Evolutionary conservation across 192 early-diverging fungal genomes (phyloP), one percentile per base, ranked within the genome.

Genomic region (Backusella macrospora): DNA sequence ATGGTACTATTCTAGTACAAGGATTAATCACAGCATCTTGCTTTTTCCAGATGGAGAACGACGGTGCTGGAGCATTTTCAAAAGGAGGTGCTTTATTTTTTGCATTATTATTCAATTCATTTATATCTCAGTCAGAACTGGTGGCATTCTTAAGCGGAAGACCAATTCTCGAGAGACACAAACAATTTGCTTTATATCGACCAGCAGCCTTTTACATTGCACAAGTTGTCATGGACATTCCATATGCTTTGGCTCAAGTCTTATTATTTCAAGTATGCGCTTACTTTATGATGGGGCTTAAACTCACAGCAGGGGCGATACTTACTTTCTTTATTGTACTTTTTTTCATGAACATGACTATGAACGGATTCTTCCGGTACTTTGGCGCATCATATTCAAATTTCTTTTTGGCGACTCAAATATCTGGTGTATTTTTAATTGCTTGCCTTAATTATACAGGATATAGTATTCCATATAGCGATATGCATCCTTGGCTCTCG

Each of bases 81-180:
- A 88, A 93, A 49, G 92, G 94, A 49, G 91, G 92, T 75, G 87
- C 88, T 26, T 74, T 95, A 21, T 95, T 93, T 68, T 90, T 84
- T 77, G 80, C 85, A 55, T 75, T 84, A 73, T 43, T 84, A 47
- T 88, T 80, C 73, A 85, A 81, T 70, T 80, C 85, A 29, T 70
- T 86, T 66, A 81, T 90, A 13, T 88, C 90, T n/a, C 85, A 93
- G 72, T 84, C 90, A 29, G 89, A 92, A 68, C 81, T 94, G 45
- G 91, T 92, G 65, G 85, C 86, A 71, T 86, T 90, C 44, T 81
- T 95, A 67, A 81, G 82, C 15, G 91, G 91, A 40, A 91, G 92
- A 64, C 82, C 87, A 10, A 87, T 93, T 44, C 77, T 91, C 23
- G 86, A 91, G 78, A 95, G 94, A 78, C 94, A 95, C 83, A 91